phyloP scores from a whole-genome alignment of 2,329 filamentous ascomycete genomes.

The Aspergillus calidoustus region DNA sequence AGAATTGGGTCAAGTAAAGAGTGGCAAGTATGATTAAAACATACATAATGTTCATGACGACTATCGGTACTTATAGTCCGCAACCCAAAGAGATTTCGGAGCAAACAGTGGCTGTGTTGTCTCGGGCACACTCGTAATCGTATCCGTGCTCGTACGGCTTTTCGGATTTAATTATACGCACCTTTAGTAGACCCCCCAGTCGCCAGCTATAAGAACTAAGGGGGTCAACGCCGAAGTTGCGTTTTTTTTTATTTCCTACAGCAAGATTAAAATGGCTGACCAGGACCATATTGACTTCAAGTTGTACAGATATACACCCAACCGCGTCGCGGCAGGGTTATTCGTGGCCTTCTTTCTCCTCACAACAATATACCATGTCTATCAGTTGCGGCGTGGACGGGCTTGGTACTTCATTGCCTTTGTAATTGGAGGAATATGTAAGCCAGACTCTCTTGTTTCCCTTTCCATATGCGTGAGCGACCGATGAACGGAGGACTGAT shows the following conservation, averaged over 20 bases:
- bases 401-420: constrained; percentile 42
- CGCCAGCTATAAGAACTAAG: background rate
- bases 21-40: background rate
- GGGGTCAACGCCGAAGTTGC: background rate
- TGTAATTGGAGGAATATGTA: constrained; percentile 40
- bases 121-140: background rate
- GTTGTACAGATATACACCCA: constrained; percentile 2
- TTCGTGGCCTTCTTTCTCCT: constrained; percentile 1
- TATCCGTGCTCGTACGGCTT: background rate
- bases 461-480: no score
- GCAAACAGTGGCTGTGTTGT: background rate
- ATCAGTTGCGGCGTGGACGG: constrained; percentile 24
- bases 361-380: constrained; percentile 20
- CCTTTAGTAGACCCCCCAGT: background rate
- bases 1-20: background rate
- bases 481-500: background rate
- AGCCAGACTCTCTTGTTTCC: background rate
- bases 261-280: background rate
- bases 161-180: no score
- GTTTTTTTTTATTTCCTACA: background rate
- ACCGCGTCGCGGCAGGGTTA: background rate
- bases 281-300: background rate
- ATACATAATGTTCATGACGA: background rate
- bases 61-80: background rate
- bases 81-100: background rate